A percentile compares a stretch with the other conserved stretches of the same genome.
Conservation (phyloP, 2,329 filamentous ascomycete species). For the Cyanodermella asteris region DNA sequence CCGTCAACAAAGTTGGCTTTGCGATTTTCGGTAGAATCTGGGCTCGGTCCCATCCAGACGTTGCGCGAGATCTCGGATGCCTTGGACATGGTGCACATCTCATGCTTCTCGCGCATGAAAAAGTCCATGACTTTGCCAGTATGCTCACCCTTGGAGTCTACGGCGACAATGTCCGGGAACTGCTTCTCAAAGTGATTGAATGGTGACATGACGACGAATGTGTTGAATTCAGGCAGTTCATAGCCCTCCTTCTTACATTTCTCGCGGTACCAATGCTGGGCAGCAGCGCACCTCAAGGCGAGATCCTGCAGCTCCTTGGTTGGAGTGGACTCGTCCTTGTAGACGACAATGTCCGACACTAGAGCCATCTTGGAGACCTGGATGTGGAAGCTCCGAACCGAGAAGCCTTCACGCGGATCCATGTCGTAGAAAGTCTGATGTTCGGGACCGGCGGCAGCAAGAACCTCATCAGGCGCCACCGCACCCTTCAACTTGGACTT, state of each 20-base stretch:
- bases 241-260: constrained; percentile 36
- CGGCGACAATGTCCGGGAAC: constrained; percentile 48
- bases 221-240: constrained; percentile 50
- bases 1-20: constrained; percentile 25
- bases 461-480: constrained; percentile 57
- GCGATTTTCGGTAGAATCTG: constrained; percentile 33
- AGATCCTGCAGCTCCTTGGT: constrained; percentile 43
- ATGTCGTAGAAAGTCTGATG: constrained; percentile 51
- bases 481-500: constrained; percentile 67
- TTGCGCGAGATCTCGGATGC: constrained; percentile 76
- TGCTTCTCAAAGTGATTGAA: constrained; percentile 52
- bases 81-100: constrained; percentile 87
- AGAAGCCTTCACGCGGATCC: constrained; percentile 79
- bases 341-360: constrained; percentile 80
- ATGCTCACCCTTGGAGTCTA: constrained; percentile 47
- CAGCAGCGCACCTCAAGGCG: constrained; percentile 43
- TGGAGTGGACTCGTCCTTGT: constrained; percentile 48
- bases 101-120: constrained; percentile 63
- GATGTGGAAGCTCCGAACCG: constrained; percentile 92
- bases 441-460: constrained; percentile 30
- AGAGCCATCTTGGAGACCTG: constrained; percentile 73
- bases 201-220: constrained; percentile 47
- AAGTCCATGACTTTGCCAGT: constrained; percentile 74
- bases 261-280: constrained; percentile 55
- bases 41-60: constrained; percentile 76